Conservation (phyloP, 2,329 filamentous ascomycete species). For the Fusarium chaquense region DNA sequence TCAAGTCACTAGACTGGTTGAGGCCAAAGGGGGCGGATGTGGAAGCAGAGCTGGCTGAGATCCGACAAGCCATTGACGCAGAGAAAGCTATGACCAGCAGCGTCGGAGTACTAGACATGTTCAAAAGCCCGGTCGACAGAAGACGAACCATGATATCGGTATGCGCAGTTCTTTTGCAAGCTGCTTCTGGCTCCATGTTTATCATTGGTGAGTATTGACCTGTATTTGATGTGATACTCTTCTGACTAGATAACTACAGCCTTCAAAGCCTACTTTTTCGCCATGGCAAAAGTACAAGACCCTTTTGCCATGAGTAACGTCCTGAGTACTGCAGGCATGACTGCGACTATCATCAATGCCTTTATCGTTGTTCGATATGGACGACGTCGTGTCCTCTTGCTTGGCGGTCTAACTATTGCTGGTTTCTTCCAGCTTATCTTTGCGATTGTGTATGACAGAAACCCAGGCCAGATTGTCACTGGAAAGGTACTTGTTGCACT, state of each 20-base stretch:
- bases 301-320: constrained; percentile 45
- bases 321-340: constrained; percentile 39
- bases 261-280: constrained; percentile 45
- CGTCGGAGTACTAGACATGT: constrained; percentile 39
- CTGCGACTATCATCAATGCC: constrained; percentile 39
- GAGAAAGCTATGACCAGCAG: constrained; percentile 21
- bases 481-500: constrained; percentile 41
- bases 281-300: constrained; percentile 40
- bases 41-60: constrained; percentile 31
- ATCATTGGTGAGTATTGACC: constrained; percentile 33
- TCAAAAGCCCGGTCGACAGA: constrained; percentile 34
- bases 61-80: constrained; percentile 30
- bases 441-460: constrained; percentile 33
- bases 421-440: constrained; percentile 42
- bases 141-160: constrained; percentile 37
- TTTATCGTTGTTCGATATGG: constrained; percentile 41
- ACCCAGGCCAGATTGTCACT: constrained; percentile 25
- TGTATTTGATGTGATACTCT: accelerated
- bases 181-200: constrained; percentile 43
- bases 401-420: constrained; percentile 24
- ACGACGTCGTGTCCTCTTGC: constrained; percentile 27
- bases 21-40: constrained; percentile 24
- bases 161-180: constrained; percentile 34
- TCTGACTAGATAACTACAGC: constrained; percentile 1
- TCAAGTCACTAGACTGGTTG: constrained; percentile 34